Evolutionary conservation across 2,329 filamentous ascomycete species (phyloP), one percentile per base, ranked within the genome.

Genomic region (Pestalotiopsis sp.): DNA sequence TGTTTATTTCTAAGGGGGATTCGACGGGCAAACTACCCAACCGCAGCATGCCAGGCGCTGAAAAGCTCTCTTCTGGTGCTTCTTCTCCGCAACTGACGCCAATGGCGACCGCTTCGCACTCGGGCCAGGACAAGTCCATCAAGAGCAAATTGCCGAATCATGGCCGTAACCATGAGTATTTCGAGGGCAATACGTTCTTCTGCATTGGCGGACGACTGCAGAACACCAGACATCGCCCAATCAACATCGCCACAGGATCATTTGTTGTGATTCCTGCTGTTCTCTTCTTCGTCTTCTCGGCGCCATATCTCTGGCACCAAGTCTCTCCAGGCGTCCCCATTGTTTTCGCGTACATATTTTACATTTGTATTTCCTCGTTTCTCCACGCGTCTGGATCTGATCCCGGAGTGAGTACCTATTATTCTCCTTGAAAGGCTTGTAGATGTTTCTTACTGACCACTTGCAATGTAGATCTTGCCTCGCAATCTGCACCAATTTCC

Each of bases 131-230:
- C 27, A 69, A 74, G 72, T 65, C 68, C 63, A 73, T 75, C 58
- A 80, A 77, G 63, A 73, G 82, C 31, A 82, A 82, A 60, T 72
- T 79, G 27, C 80, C 69, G 1, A 80, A 84, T 45, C 77, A 88
- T 67, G 90, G 93, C 65, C 91, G 87, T 72, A 97, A 98, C 75
- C 92, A 95, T 80, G 90, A 98, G 78, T 97, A 97, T 79, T 98
- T 98, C 76, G 89, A 93, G 59, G 96, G 96, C 60, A 99, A 98
- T 77, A 97, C 94, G 0, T 85, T 94, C 27, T 99, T 99, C 78
- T 97, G 91, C 79, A 86, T 93, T 69, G 92, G 93, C 41, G 96
- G 96, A 7, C 89, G 96, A 69, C 85, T 96, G 70, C 93, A 98
- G 77, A 98, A 98, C 80, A 92, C 96, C 45, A 89, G 90, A 73